These are phyloP conservation scores for Botrytis tulipae DNA, from an alignment of 2,329 filamentous ascomycete genomes.

Conservation along the genomic window DNA sequence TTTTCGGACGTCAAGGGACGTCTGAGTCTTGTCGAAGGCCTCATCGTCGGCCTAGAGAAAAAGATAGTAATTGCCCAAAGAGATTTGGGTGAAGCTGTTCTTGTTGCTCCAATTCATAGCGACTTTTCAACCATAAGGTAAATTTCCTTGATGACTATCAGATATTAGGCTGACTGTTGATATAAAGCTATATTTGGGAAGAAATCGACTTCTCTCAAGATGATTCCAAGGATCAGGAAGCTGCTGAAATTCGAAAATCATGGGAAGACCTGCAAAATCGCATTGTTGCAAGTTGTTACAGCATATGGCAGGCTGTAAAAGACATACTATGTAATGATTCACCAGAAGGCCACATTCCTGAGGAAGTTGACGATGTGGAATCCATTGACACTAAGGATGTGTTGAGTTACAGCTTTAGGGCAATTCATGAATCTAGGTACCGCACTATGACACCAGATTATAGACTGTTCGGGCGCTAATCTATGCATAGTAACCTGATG, in stretches of 20 bases:
- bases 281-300: slow-evolving; percentile 59
- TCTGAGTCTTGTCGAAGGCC: slow-evolving; percentile 52
- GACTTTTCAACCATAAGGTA: slow-evolving; percentile 66
- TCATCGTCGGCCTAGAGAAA: slow-evolving; percentile 61
- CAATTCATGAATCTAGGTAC: slow-evolving; percentile 90
- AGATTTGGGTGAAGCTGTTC: slow-evolving; percentile 65
- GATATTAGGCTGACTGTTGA: slow-evolving; percentile 13
- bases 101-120: slow-evolving; percentile 66
- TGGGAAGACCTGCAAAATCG: slow-evolving; percentile 46
- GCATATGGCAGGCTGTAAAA: slow-evolving; percentile 75
- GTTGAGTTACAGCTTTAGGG: slow-evolving; percentile 91
- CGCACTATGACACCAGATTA: slow-evolving; percentile 23
- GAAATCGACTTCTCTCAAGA: slow-evolving; percentile 23
- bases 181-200: slow-evolving; percentile 34
- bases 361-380: slow-evolving; percentile 69
- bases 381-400: slow-evolving; percentile 82
- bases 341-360: slow-evolving; percentile 80
- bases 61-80: slow-evolving; percentile 62
- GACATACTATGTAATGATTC: slow-evolving; percentile 88
- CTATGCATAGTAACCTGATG: slow-evolving; percentile 63
- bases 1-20: slow-evolving; percentile 49
- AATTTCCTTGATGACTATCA: neutral
- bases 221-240: slow-evolving; percentile 12
- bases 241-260: neutral
- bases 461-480: slow-evolving; percentile 18